Percentiles rank a stretch among this genome's conserved stretches.
These are phyloP conservation scores for Suillus subalutaceus DNA, from an alignment of 768 basidiomycete genomes.

Conservation along the genomic window DNA sequence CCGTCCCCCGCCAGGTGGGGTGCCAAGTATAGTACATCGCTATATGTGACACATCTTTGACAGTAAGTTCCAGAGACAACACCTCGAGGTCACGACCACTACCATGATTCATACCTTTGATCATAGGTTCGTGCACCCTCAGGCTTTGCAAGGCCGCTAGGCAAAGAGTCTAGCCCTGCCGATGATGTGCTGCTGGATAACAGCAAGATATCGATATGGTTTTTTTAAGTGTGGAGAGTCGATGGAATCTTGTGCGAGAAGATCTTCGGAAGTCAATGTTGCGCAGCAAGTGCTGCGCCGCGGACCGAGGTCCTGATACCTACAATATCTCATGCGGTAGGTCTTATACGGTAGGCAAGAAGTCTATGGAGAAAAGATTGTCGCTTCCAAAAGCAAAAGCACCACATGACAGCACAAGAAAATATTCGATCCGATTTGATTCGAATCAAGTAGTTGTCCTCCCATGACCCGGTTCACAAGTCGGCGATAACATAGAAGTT, in stretches of 20 bases:
- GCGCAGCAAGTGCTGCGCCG: background rate
- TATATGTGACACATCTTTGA: background rate
- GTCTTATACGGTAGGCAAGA: background rate
- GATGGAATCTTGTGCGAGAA: background rate
- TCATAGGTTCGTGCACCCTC: background rate
- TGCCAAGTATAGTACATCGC: too few species aligned
- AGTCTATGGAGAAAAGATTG: background rate
- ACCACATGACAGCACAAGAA: background rate
- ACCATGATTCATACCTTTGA: background rate
- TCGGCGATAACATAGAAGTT: conserved; percentile 7
- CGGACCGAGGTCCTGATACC: background rate
- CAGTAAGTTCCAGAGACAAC: background rate
- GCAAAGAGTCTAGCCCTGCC: background rate
- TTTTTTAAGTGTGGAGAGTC: background rate
- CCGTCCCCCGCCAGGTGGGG: too few species aligned
- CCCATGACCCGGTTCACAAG: background rate
- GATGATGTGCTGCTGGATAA: background rate
- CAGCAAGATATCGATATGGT: background rate
- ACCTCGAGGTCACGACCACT: background rate
- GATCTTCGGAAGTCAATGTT: background rate
- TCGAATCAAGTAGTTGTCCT: background rate
- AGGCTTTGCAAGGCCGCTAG: background rate
- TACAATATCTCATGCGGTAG: background rate
- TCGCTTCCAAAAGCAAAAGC: background rate
- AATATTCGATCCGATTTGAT: background rate